A percentile compares a stretch with the other conserved stretches of the same genome.
These are phyloP conservation scores for Pythium rhizo-oryzae DNA, from an alignment of 352 stramenopile species.

Conservation along the genomic window DNA sequence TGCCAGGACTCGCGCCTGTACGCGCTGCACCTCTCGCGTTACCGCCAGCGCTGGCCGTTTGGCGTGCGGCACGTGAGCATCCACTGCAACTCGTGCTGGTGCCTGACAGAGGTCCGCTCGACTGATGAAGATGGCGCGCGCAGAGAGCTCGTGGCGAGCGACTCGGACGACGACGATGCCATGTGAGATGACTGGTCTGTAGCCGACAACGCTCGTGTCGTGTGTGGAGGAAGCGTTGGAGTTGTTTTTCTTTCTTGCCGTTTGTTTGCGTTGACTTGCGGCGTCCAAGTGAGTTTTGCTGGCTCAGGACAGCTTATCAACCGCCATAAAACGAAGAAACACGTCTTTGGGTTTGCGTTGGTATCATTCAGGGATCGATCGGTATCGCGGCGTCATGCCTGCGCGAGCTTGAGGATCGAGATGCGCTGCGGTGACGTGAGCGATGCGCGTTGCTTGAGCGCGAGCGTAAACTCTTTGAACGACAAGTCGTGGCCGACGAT, in stretches of 20 bases:
- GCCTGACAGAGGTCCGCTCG: constrained; percentile 4
- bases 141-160: neutral
- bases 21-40: constrained; percentile 24
- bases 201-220: too few relatives aligned
- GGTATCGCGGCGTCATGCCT: constrained; percentile 7
- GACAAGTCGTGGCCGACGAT: constrained; percentile 51
- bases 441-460: constrained; percentile 59
- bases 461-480: constrained; percentile 61
- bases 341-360: too few relatives aligned
- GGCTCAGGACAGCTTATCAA: too few relatives aligned
- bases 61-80: constrained; percentile 16
- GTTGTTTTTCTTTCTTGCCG: too few relatives aligned
- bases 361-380: too few relatives aligned
- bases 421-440: constrained; percentile 46
- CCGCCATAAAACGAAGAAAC: too few relatives aligned
- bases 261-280: too few relatives aligned
- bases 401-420: constrained; percentile 38
- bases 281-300: too few relatives aligned
- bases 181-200: constrained; percentile 1
- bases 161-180: neutral
- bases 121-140: constrained; percentile 2
- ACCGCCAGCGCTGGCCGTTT: constrained; percentile 25
- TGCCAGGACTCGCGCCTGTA: constrained; percentile 8
- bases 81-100: constrained; percentile 19
- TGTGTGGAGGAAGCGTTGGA: too few relatives aligned